These are phyloP conservation scores for Fusarium longipes DNA, from an alignment of 2,329 filamentous ascomycete genomes.

Conservation along the genomic window DNA sequence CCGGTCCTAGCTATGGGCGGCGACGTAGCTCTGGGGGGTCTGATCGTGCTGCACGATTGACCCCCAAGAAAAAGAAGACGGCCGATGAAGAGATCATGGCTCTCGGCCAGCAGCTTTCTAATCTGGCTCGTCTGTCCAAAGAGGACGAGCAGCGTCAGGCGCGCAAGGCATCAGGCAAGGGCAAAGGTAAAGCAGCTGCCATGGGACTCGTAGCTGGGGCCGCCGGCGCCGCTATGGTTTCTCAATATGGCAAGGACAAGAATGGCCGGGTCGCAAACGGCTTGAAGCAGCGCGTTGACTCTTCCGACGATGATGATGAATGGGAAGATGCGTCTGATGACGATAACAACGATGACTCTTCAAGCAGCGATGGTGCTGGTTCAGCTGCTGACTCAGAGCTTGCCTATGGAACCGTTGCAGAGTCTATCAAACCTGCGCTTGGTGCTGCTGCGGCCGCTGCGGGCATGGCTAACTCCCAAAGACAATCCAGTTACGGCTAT, in stretches of 20 bases:
- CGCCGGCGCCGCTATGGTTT: conserved; percentile 55
- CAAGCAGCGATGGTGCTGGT: conserved; percentile 48
- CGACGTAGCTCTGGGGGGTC: conserved; percentile 37
- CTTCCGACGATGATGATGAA: conserved; percentile 61
- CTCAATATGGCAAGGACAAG: conserved; percentile 52
- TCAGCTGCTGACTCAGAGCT: conserved; percentile 56
- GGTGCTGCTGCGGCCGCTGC: conserved; percentile 49
- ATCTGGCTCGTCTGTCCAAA: conserved; percentile 64
- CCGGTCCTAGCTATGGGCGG: conserved; percentile 25
- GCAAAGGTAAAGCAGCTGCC: conserved; percentile 40
- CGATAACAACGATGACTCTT: conserved; percentile 60
- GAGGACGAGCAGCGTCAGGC: conserved; percentile 59
- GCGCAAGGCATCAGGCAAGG: conserved; percentile 35
- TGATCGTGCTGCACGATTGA: conserved; percentile 25
- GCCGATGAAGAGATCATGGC: conserved; percentile 69
- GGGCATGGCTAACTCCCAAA: conserved; percentile 51
- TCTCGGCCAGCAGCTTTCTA: conserved; percentile 65
- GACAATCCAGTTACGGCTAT: conserved; percentile 44
- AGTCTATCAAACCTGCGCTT: conserved; percentile 40
- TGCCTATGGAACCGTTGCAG: conserved; percentile 51
- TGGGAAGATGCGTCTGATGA: conserved; percentile 51
- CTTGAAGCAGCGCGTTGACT: conserved; percentile 55
- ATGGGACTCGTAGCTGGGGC: conserved; percentile 50
- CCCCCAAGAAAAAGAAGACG: conserved; percentile 51
- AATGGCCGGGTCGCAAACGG: conserved; percentile 53